Base-by-base conservation (phyloP, 495 filamentous ascomycete genomes). In the Daldinia caldariorum region DNA sequence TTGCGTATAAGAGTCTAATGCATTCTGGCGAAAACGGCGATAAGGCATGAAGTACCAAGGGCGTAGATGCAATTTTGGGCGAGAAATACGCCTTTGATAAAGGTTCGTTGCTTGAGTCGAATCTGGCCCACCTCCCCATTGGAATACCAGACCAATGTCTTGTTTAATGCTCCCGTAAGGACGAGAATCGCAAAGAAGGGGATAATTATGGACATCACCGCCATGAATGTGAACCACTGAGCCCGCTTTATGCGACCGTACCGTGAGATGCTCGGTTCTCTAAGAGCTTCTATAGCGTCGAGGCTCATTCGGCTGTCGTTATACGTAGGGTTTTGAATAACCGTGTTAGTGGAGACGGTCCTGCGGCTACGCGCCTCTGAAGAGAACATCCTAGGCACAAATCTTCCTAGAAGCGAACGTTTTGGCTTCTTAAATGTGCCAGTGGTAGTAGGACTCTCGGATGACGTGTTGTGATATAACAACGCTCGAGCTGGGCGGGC, bases 121-220 rank as follows among this genome's bases (percentile, higher is more conserved):
- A 82, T 45, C 6, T 49, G 62, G 22, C 54, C 60, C 4, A 76
- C 70, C 53, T 80, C 80, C 26, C 79, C 78, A 5, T 61, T 31
- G 4, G 81, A 81, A 29, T 63, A 74, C 80, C 80, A 83, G 1
- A 57, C 57, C 10, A 82, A 59, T 0, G 63, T 64, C 6, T 66
- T 49, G 26, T 76, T 63, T 6, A 81, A 73, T 5, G 49, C 61
- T 14, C 79, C 79, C 0, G 31, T 38, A 57, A 77, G 72, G 0
- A 76, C 72, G 6, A 78, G 63, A 10, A 76, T 50, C 0, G 74
- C 75, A 13, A 81, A 55, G 32, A 83, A 81, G 0, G 81, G 81
- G 6, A 77, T 20, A 7, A 81, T 56, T 3, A 78, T 43, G 31
- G 72, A 74, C 9, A 81, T 26, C 3, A 31, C 12, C n/a, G 73